Percentiles rank a stretch among this genome's conserved stretches.
phyloP scores from a whole-genome alignment of 2,329 filamentous ascomycete genomes.

The Fusarium tjaetaba region DNA sequence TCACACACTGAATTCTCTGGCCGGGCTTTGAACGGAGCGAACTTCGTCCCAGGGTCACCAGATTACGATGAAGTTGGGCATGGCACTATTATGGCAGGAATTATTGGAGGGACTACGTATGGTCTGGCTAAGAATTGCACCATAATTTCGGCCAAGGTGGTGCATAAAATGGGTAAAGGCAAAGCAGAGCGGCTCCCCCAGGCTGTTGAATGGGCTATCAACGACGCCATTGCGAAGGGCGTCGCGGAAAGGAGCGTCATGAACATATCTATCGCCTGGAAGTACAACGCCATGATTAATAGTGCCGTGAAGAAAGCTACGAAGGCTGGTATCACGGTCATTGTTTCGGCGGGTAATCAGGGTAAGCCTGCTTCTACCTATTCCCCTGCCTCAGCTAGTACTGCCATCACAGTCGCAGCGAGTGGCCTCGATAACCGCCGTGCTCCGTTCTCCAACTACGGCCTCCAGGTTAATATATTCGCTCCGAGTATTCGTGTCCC shows the following conservation, averaged over 20 bases:
- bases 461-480: not conserved
- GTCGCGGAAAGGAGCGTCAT: not conserved
- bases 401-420: constrained; percentile 8
- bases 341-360: not conserved
- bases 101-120: not conserved
- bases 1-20: not conserved
- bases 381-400: not conserved
- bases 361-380: fast-evolving
- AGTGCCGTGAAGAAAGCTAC: not conserved
- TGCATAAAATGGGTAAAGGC: fast-evolving
- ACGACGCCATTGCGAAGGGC: not conserved
- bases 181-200: not conserved
- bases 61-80: not conserved
- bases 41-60: not conserved
- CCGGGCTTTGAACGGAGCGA: fast-evolving
- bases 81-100: not conserved
- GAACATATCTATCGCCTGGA: not conserved
- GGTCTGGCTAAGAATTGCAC: not conserved
- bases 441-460: not conserved
- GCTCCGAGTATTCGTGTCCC: not conserved
- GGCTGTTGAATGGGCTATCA: not conserved
- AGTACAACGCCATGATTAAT: fast-evolving
- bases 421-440: not conserved
- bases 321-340: not conserved
- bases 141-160: not conserved